Base-by-base conservation (phyloP, 108 stramenopile genomes). In the Cylindrotheca closterium region DNA sequence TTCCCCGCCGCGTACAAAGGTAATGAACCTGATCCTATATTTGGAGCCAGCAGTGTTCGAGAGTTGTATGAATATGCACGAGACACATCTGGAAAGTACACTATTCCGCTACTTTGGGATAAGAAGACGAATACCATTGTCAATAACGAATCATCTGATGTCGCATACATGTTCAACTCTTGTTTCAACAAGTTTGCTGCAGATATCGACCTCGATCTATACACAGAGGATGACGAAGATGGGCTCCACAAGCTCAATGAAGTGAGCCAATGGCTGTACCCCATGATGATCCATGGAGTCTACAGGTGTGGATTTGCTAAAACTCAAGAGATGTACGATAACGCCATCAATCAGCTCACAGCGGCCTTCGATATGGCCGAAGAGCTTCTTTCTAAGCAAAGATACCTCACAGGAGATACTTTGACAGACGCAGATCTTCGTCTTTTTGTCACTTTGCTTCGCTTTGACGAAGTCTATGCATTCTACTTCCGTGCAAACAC, bases 111-210 rank as follows among this genome's bases (percentile, higher is more conserved):
- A 0, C 80, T 99, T 28, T 97, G 88, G 76, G 99, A 99, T 78
- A 96, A 91, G 68, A 90, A 95, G 75, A 66, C 75, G 4, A 71
- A 88, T 22, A 96, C 89, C 4, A 97, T 99, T 63, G 99, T 99
- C 32, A 96, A 89, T 80, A 98, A 98, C 64, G 99, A 99, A 79
- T 95, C 93, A 0, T 80, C 94, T 21, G 98, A 99, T 45, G 98
- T 99, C 70, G 84, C 96, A 7, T 80, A 93, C 59, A 99, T 99
- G 96, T 68, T 99, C 51, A 98, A 97, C 74, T 81, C 86, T 0
- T 82, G 82, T 21, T 98, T 98, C 74, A 87, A 97, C 65, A 74
- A 75, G 3, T 80, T 91, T 57, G 84, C 94, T 15, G 59, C 51
- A 17, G 78, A 82, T 28, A 81, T 92, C 22, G 81, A 78, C 28